Evolutionary conservation across 345 rosid genomes (phyloP), one percentile per base, ranked within the genome.

Genomic region (Bretschneidera sinensis): DNA sequence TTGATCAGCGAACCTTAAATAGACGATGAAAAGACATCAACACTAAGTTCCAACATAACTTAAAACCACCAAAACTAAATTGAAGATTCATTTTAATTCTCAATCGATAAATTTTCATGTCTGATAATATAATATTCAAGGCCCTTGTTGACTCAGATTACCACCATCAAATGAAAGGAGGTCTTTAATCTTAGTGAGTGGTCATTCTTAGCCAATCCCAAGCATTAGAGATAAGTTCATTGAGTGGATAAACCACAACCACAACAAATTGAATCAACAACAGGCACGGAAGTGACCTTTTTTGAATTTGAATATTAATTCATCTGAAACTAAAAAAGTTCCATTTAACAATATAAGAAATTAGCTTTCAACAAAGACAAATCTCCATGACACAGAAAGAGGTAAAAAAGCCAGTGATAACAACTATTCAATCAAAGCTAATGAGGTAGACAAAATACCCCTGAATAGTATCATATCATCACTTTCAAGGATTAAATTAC

Each of bases 1-100:
- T 51, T 57, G 57, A 74, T 24, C 66, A 55, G 35, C 57, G 25
- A 24, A 61, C 78, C 84, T 79, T 69, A 54, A 75, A 33, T 51
- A 67, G 21, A 60, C 56, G 50, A 51, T 4, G 43, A 16, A 65
- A 39, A 39, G 15, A 39, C 4, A 11, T 55, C 14, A 74, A 8
- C 21, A 20, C 60, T 4, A 60, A n/a, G 8, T 57, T 55, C 48
- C 65, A 71, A 17, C 45, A 64, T 17, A 68, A 23, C 21, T 64
- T 64, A 55, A 56, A 61, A n/a, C 63, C 39, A 28, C 33, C 7
- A 28, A 28, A 45, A 48, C 50, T 48, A 59, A 61, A 51, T 17
- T 66, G 66, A 39, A 69, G 52, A 54, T 70, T 65, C 33, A 28
- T 7, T 28, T 21, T 19, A 61, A 62, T 24, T 54, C 72, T 69